phyloP scores from a whole-genome alignment of 78 protist genomes.

The Planoprotostelium fungivorum region DNA sequence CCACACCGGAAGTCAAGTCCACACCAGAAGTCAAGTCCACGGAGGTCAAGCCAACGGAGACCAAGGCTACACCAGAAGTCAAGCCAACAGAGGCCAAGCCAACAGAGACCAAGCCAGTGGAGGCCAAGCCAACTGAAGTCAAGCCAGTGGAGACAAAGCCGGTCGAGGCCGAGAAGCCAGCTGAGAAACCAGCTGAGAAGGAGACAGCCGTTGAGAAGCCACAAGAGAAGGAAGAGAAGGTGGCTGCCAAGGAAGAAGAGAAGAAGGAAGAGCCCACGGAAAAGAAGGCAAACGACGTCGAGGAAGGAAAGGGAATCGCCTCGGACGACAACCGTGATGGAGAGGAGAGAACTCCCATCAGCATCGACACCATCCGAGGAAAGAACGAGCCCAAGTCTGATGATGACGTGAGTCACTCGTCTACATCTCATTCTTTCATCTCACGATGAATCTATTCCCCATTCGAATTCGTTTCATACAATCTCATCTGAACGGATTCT shows the following conservation, averaged over 20 bases:
- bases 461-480: too few species aligned
- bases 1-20: neutral
- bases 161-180: constrained; percentile 1
- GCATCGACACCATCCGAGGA: too few species aligned
- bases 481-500: too few species aligned
- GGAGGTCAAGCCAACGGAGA: neutral
- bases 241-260: neutral
- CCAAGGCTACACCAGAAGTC: neutral
- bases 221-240: neutral
- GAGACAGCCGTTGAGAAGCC: neutral
- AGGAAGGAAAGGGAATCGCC: too few species aligned
- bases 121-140: neutral
- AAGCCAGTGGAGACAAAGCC: neutral
- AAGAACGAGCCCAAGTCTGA: neutral
- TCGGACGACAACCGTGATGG: too few species aligned
- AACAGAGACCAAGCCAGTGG: neutral
- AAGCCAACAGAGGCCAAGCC: neutral
- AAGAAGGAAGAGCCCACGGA: neutral
- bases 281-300: too few species aligned
- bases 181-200: neutral
- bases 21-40: neutral
- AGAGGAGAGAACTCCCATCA: too few species aligned
- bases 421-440: too few species aligned
- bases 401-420: too few species aligned
- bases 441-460: too few species aligned